A percentile compares a stretch with the other conserved stretches of the same genome.
phyloP scores from a whole-genome alignment of 495 filamentous ascomycete genomes.

The Saxophila tyrrhenica region DNA sequence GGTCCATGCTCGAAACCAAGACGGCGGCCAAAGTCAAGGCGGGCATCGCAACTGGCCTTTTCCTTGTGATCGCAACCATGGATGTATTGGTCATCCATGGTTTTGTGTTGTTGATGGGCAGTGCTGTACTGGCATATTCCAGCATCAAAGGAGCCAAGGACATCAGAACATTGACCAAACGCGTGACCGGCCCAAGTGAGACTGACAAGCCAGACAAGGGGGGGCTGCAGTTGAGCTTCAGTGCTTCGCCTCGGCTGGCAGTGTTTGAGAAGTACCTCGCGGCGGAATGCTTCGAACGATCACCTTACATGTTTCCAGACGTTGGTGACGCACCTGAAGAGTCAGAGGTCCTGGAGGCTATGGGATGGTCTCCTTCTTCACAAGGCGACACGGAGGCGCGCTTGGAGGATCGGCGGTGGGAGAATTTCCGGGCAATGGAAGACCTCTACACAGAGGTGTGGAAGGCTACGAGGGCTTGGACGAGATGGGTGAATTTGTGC shows the following conservation, averaged over 20 bases:
- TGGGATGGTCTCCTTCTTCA: conserved; percentile 31
- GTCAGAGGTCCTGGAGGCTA: conserved; percentile 28
- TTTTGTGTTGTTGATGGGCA: no score
- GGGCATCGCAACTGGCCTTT: conserved; percentile 30
- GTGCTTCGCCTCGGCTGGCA: conserved; percentile 24
- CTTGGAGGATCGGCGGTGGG: conserved; percentile 32
- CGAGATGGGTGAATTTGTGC: conserved; percentile 29
- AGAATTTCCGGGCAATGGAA: conserved; percentile 28
- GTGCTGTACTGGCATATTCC: conserved; percentile 31
- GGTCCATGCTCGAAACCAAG: conserved; percentile 30
- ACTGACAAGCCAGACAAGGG: conserved; percentile 14
- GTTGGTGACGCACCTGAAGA: conserved; percentile 24
- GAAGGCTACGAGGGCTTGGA: conserved; percentile 32
- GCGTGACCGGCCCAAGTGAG: conserved; percentile 11
- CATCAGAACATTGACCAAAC: conserved; percentile 24
- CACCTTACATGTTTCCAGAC: conserved; percentile 20
- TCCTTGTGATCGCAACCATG: conserved; percentile 29
- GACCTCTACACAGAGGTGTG: conserved; percentile 22
- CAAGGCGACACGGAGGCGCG: conserved; percentile 22
- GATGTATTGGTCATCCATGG: conserved; percentile 30
- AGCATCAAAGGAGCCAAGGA: conserved; percentile 30
- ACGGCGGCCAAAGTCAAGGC: conserved; percentile 31
- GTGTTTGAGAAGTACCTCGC: conserved; percentile 26
- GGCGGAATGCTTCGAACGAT: conserved; percentile 20
- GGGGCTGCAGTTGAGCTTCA: conserved; percentile 24